Evolutionary conservation across 169 alveolate species (phyloP).

Genomic region (Blepharisma undulans): DNA sequence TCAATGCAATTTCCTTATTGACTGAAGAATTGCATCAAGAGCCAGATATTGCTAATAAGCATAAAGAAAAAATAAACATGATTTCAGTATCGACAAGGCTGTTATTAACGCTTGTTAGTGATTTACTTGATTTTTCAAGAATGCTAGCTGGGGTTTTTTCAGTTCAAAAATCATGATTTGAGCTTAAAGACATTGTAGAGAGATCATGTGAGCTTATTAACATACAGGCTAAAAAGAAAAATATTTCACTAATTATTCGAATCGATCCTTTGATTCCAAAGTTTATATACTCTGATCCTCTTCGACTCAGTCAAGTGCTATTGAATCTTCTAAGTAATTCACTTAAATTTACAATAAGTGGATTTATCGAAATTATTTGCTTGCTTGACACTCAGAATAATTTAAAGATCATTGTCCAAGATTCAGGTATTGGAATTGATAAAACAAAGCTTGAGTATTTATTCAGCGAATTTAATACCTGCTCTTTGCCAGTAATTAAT

Average conservation of each 20-base stretch:
- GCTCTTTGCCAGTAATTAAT: neutral
- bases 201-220: neutral
- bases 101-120: neutral
- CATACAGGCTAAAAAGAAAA: slow-evolving; percentile 2
- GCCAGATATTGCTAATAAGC: neutral
- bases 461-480: neutral
- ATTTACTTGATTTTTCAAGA: slow-evolving; percentile 23
- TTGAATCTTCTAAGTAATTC: slow-evolving; percentile 23
- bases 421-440: slow-evolving; percentile 33
- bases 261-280: neutral
- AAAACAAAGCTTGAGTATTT: neutral
- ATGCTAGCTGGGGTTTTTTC: slow-evolving; percentile 3
- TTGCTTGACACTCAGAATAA: neutral
- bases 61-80: neutral
- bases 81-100: neutral
- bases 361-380: neutral
- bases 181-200: neutral
- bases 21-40: neutral
- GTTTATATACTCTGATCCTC: neutral
- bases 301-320: neutral
- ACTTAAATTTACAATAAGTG: slow-evolving; percentile 6
- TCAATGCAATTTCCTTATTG: neutral
- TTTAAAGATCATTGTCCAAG: neutral
- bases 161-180: neutral
- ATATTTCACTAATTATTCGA: neutral